These are phyloP conservation scores for Fusarium veterinarium DNA, from an alignment of 2,329 filamentous ascomycete species.

Conservation along the genomic window DNA sequence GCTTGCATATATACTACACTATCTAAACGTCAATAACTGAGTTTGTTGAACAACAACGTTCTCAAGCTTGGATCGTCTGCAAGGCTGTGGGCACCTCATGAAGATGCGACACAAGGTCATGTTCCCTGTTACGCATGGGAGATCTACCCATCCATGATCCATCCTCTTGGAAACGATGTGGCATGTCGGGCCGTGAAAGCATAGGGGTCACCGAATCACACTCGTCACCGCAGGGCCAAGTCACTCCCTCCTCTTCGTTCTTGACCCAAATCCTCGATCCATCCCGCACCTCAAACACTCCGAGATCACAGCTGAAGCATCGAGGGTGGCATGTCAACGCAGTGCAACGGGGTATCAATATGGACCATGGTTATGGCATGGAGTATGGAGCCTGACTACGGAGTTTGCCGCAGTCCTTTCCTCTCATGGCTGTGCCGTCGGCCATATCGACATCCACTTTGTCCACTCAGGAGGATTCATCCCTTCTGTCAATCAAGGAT, in stretches of 20 bases:
- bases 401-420: slow-evolving; percentile 25
- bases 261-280: slow-evolving; percentile 31
- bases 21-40: neutral
- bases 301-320: slow-evolving; percentile 27
- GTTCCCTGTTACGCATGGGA: slow-evolving; percentile 42
- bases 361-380: neutral
- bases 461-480: slow-evolving; percentile 28
- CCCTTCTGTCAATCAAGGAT: slow-evolving; percentile 30
- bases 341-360: slow-evolving; percentile 6
- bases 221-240: slow-evolving; percentile 19
- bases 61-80: slow-evolving; percentile 35
- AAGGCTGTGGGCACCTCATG: slow-evolving; percentile 37
- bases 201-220: slow-evolving; percentile 10
- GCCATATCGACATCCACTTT: slow-evolving; percentile 21
- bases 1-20: neutral
- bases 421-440: slow-evolving; percentile 28
- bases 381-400: neutral
- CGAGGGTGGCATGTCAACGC: slow-evolving; percentile 21
- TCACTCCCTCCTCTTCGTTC: slow-evolving; percentile 19
- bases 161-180: slow-evolving; percentile 37
- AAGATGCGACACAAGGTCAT: slow-evolving; percentile 43
- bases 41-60: neutral
- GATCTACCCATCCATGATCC: slow-evolving; percentile 37
- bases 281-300: slow-evolving; percentile 28
- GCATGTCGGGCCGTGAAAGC: slow-evolving; percentile 5